Conservation (phyloP, 306 rosid genomes). For the Herpetospermum pedunculosum region DNA sequence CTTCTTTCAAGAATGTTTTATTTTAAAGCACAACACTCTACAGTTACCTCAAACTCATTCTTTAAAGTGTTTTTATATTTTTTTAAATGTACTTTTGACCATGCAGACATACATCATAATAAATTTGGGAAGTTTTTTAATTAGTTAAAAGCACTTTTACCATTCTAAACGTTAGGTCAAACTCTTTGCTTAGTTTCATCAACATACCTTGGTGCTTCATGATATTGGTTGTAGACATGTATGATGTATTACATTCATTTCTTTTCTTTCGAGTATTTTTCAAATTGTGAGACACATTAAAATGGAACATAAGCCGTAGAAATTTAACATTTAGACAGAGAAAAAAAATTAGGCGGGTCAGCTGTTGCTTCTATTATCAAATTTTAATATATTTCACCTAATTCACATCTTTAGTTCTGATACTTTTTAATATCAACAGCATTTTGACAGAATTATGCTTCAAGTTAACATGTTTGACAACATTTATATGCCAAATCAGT, state of each 20-base stretch:
- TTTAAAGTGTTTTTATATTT: neutral
- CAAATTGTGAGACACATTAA: neutral
- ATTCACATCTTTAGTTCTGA: neutral
- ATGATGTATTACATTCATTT: neutral
- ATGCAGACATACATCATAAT: neutral
- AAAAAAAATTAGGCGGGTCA: neutral
- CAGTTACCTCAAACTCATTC: neutral
- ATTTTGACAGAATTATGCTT: neutral
- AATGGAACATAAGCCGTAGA: neutral
- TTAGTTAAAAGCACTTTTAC: neutral
- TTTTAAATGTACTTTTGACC: neutral
- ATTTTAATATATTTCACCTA: neutral
- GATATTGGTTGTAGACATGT: neutral
- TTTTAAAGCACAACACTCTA: neutral
- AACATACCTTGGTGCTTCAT: neutral
- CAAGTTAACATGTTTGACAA: neutral
- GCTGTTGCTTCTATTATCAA: neutral
- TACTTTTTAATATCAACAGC: neutral
- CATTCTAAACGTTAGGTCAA: neutral
- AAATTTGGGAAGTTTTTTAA: neutral
- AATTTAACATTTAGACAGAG: neutral
- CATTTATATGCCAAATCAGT: neutral
- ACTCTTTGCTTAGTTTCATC: neutral
- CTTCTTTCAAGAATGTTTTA: neutral
- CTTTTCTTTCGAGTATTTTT: neutral